Conservation (phyloP, 1,139 yeast genomes). For the Petasospora fabianii region DNA sequence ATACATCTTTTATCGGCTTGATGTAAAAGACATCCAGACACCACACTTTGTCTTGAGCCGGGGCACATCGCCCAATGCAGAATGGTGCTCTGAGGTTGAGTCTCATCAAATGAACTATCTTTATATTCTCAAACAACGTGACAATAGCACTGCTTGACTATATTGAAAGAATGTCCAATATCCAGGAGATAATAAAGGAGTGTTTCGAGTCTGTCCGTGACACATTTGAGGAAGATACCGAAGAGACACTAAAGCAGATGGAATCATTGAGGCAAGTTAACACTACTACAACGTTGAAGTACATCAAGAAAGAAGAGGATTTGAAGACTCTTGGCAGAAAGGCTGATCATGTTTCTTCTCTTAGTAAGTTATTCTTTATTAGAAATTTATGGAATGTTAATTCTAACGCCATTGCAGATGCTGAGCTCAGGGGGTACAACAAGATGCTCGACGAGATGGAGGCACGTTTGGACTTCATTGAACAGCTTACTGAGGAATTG, state of each 20-base stretch:
- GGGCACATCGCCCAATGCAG: neutral
- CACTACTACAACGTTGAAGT: constrained; percentile 54
- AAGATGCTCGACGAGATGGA: constrained; percentile 42
- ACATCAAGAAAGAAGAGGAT: constrained; percentile 51
- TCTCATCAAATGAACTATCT: too few species aligned
- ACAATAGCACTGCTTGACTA: neutral
- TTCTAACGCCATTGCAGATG: constrained; percentile 23
- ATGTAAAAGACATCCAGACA: constrained; percentile 1
- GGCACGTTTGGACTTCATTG: constrained; percentile 41
- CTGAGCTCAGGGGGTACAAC: constrained; percentile 33
- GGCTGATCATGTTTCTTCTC: constrained; percentile 30
- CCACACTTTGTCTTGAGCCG: neutral
- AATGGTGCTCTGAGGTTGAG: too few species aligned
- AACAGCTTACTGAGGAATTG: constrained; percentile 47
- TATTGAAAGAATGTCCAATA: constrained; percentile 13
- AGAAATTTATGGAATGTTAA: neutral
- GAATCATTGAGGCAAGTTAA: constrained; percentile 52
- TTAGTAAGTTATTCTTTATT: constrained; percentile 33
- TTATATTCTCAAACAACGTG: too few species aligned
- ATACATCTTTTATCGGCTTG: too few species aligned
- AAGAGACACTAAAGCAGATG: constrained; percentile 48
- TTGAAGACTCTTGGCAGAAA: constrained; percentile 38
- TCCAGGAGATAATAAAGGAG: constrained; percentile 27
- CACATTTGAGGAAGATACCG: constrained; percentile 52
- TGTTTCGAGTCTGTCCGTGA: constrained; percentile 31